Percentiles rank a stretch among this genome's conserved stretches.
These are phyloP conservation scores for Fusarium annulatum DNA, from an alignment of 2,329 filamentous ascomycete species.

Conservation along the genomic window DNA sequence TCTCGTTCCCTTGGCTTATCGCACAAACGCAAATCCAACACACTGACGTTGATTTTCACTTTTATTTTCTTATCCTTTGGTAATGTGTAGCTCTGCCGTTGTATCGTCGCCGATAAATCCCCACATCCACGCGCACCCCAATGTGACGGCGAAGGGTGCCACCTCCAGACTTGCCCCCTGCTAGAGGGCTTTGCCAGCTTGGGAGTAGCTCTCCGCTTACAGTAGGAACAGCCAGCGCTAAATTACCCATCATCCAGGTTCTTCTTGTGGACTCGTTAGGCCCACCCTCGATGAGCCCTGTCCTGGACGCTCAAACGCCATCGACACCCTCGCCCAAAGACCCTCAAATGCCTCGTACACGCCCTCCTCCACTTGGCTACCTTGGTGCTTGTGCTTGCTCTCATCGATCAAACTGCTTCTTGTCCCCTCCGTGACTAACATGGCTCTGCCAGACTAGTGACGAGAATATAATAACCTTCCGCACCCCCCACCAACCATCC, in stretches of 20 bases:
- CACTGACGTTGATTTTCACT: background rate
- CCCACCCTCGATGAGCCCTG: constrained; percentile 32
- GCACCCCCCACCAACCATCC: constrained; percentile 46
- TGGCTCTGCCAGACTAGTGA: constrained; percentile 36
- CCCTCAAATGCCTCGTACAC: constrained; percentile 35
- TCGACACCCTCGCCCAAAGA: constrained; percentile 30
- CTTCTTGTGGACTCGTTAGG: constrained; percentile 24
- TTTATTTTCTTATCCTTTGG: background rate
- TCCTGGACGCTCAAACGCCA: constrained; percentile 25
- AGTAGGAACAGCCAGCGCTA: constrained; percentile 15
- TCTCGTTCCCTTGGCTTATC: background rate
- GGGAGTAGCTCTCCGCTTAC: constrained; percentile 29
- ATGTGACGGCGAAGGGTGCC: constrained; percentile 35
- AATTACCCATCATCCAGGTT: constrained; percentile 37
- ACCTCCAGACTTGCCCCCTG: constrained; percentile 39
- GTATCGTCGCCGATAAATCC: constrained; percentile 28
- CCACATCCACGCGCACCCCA: constrained; percentile 28
- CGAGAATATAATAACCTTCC: constrained; percentile 49
- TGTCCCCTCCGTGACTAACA: constrained; percentile 32
- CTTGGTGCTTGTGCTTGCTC: constrained; percentile 14
- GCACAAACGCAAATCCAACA: background rate
- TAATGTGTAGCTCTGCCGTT: constrained; percentile 2
- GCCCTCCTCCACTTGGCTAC: constrained; percentile 37
- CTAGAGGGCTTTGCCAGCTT: constrained; percentile 21
- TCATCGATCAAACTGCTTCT: constrained; percentile 39